These are phyloP conservation scores for Begonia fuchsioides DNA, from an alignment of 306 rosid genomes.

Conservation along the genomic window DNA sequence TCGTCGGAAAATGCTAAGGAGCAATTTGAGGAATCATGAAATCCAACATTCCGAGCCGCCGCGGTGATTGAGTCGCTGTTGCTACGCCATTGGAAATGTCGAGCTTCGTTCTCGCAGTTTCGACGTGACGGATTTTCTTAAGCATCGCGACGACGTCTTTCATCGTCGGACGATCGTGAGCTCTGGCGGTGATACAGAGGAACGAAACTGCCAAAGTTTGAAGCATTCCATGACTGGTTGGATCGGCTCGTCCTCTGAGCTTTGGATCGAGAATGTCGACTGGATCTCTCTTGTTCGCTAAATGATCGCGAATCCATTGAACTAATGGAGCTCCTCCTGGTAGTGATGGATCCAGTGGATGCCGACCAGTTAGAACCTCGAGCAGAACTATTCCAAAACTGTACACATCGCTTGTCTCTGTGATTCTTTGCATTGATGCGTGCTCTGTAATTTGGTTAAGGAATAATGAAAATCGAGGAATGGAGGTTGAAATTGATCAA, in stretches of 20 bases:
- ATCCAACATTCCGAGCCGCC: no score
- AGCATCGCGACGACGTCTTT: slow-evolving; percentile 79
- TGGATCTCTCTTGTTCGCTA: slow-evolving; percentile 65
- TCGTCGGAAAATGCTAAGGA: no score
- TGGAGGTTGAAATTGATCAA: background rate
- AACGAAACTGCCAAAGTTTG: slow-evolving; percentile 72
- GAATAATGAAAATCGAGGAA: background rate
- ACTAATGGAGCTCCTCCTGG: slow-evolving; percentile 60
- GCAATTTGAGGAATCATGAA: no score
- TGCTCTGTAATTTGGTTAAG: slow-evolving; percentile 26
- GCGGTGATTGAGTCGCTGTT: no score
- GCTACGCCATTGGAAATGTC: background rate
- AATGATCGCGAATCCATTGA: slow-evolving; percentile 66
- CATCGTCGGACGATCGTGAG: slow-evolving; percentile 82
- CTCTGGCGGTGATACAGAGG: slow-evolving; percentile 58
- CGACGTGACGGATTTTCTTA: slow-evolving; percentile 27
- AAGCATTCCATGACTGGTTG: slow-evolving; percentile 67
- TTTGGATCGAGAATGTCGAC: slow-evolving; percentile 56
- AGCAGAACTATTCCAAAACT: slow-evolving; percentile 80
- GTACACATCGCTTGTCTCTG: slow-evolving; percentile 75
- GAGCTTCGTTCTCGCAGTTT: background rate
- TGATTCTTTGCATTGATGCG: slow-evolving; percentile 65
- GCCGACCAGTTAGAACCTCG: slow-evolving; percentile 75
- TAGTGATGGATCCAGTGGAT: slow-evolving; percentile 63
- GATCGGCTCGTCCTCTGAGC: slow-evolving; percentile 61